phyloP scores from a whole-genome alignment of 495 filamentous ascomycete genomes.

The Chlorociboria aeruginascens region DNA sequence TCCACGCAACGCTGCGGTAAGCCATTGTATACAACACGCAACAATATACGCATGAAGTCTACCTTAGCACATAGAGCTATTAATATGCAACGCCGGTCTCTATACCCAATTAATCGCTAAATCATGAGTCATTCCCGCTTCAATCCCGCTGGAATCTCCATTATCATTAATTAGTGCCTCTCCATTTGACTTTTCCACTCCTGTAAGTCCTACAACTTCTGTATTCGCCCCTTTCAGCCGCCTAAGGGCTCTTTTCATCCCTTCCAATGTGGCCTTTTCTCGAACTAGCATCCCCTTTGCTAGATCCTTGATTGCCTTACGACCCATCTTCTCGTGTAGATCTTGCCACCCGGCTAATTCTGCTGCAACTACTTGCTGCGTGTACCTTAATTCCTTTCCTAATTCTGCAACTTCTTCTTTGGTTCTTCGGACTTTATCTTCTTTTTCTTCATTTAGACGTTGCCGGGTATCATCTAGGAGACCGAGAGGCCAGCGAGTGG shows the following conservation, averaged over 20 bases:
- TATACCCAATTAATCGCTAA: too few relatives aligned
- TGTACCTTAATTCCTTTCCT: conserved; percentile 73
- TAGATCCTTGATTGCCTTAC: conserved; percentile 60
- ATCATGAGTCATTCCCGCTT: too few relatives aligned
- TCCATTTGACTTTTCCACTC: not conserved
- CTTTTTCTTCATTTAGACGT: conserved; percentile 65
- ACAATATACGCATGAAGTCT: too few relatives aligned
- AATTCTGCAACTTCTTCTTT: conserved; percentile 53
- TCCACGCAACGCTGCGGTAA: too few relatives aligned
- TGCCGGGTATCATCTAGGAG: conserved; percentile 82
- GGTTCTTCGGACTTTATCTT: conserved; percentile 54
- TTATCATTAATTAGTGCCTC: too few relatives aligned
- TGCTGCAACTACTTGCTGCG: conserved; percentile 80
- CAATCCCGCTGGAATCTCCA: too few relatives aligned
- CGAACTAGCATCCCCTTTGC: conserved; percentile 64
- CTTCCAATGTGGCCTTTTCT: conserved; percentile 69
- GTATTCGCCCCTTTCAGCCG: conserved; percentile 24
- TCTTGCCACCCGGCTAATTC: conserved; percentile 94
- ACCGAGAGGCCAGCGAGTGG: conserved; percentile 67
- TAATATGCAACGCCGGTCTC: too few relatives aligned
- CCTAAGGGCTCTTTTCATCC: conserved; percentile 65
- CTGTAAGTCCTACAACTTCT: not conserved
- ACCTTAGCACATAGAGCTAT: too few relatives aligned
- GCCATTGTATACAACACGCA: too few relatives aligned
- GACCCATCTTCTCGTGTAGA: conserved; percentile 64